Evolutionary conservation across 2,329 filamentous ascomycete species (phyloP), one percentile per base, ranked within the genome.

Genomic region (Ceratocystis ficicola): DNA sequence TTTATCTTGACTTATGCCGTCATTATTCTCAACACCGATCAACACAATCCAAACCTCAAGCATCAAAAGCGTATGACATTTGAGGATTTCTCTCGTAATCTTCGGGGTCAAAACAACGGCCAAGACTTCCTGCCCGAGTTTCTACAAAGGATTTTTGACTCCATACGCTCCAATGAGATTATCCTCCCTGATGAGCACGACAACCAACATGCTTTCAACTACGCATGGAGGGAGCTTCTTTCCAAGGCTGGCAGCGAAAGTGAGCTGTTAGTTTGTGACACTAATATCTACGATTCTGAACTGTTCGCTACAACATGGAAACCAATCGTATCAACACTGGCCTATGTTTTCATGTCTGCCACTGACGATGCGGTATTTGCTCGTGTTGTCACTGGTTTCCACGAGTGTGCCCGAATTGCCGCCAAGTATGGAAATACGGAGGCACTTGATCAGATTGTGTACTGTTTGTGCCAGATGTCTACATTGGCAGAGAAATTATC

Each of bases 261-360:
- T 1, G 83, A 86, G 63, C 79, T 97, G 57, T 78, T 88, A 44
- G 79, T 93, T 36, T 95, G 91, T 73, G 83, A 95, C 70, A 96
- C 93, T 3, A 97, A 96, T 73, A 86, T 95, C 48, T 99, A 90
- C 74, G 95, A 99, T 75, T 90, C 92, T 3, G 92, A 99, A 73
- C 96, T 99, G 90, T 99, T 99, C 74, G 86, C 88, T 66, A 88
- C 91, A 25, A 96, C 92, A 0, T 99, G 95, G 94, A 91, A 85
- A 73, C 93, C 95, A 0, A 91, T 99, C 62, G 83, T 99, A 46
- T 92, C 94, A 2, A 97, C 95, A 0, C 79, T 99, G 65, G 95
- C 94, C 12, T 99, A 97, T 73, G 94, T 99, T 2, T 99, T 99
- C 78, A 95, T 97, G 87, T 97, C 93, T 44, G 95, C 95, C 17